A percentile compares a stretch with the other conserved stretches of the same genome.
Conservation (phyloP, 805 yeast species). For the Yarrowia sp. region DNA sequence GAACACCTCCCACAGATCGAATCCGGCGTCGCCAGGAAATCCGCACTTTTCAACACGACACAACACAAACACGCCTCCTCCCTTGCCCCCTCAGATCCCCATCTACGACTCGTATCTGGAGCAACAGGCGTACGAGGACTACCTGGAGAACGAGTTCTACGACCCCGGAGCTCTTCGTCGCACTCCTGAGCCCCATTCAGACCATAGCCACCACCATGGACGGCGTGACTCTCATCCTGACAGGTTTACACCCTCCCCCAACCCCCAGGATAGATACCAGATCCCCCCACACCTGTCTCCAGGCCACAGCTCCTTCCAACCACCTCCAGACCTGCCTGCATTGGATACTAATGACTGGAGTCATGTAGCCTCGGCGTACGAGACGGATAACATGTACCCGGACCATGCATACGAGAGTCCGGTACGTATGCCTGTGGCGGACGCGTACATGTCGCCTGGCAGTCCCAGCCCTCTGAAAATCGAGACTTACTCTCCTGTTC, state of each 20-base stretch:
- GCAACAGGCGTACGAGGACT: conserved; percentile 13
- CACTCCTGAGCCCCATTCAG: background rate
- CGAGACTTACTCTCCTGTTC: background rate
- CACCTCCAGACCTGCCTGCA: conserved; percentile 1
- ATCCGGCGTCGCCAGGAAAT: background rate
- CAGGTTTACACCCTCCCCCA: background rate
- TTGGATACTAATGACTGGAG: conserved; percentile 29
- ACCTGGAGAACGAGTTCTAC: conserved; percentile 12
- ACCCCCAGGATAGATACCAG: conserved; percentile 14
- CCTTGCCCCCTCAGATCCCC: conserved; percentile 15
- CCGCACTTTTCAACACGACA: background rate
- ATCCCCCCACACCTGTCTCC: conserved; percentile 18
- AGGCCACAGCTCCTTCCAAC: conserved; percentile 6
- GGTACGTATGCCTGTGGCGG: conserved; percentile 16
- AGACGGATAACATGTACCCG: conserved; percentile 18
- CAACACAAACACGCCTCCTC: conserved; percentile 19
- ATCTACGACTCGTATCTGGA: conserved; percentile 17
- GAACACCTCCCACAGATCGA: conserved; percentile 30
- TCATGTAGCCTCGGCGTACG: conserved; percentile 22
- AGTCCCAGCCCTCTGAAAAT: background rate
- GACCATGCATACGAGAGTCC: conserved; percentile 18
- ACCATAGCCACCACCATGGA: background rate
- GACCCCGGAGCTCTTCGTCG: background rate
- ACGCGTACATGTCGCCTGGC: conserved; percentile 23
- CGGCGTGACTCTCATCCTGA: too few relatives aligned